Conservation (phyloP, 768 basidiomycete species). For the Tricholoma sp. region DNA sequence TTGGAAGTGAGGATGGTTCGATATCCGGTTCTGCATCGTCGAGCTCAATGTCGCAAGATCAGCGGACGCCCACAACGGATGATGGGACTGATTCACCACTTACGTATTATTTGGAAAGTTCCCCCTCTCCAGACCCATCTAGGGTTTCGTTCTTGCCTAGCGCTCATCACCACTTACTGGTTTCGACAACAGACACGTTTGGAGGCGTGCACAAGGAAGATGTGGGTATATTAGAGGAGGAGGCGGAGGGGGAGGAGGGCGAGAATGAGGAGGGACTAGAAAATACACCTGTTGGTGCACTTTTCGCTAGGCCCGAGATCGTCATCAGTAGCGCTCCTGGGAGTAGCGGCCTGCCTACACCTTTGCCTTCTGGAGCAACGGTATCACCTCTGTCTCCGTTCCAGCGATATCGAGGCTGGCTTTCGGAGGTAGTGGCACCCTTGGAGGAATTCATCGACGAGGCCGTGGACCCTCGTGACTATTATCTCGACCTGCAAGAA, state of each 20-base stretch:
- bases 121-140: constrained; percentile 24
- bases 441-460: constrained; percentile 62
- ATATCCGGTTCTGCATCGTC: constrained; percentile 34
- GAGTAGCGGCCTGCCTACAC: constrained; percentile 26
- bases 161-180: constrained; percentile 18
- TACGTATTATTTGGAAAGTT: constrained; percentile 33
- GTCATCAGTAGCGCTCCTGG: constrained; percentile 26
- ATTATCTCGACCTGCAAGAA: constrained; percentile 66
- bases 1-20: constrained; percentile 38
- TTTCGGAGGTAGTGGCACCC: constrained; percentile 53
- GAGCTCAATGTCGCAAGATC: constrained; percentile 34
- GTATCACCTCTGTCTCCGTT: constrained; percentile 34
- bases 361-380: constrained; percentile 22
- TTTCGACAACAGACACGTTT: constrained; percentile 33
- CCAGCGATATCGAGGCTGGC: constrained; percentile 57
- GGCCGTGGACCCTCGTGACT: constrained; percentile 52
- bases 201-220: constrained; percentile 23
- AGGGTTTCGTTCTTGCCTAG: constrained; percentile 16
- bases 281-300: constrained; percentile 10
- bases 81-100: constrained; percentile 23
- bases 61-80: constrained; percentile 36
- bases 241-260: constrained; percentile 17
- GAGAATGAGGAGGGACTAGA: constrained; percentile 14
- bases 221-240: constrained; percentile 18
- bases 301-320: constrained; percentile 27